Evolutionary conservation across 2,329 filamentous ascomycete species (phyloP).

Genomic region (Coleophoma eucalyptorum): DNA sequence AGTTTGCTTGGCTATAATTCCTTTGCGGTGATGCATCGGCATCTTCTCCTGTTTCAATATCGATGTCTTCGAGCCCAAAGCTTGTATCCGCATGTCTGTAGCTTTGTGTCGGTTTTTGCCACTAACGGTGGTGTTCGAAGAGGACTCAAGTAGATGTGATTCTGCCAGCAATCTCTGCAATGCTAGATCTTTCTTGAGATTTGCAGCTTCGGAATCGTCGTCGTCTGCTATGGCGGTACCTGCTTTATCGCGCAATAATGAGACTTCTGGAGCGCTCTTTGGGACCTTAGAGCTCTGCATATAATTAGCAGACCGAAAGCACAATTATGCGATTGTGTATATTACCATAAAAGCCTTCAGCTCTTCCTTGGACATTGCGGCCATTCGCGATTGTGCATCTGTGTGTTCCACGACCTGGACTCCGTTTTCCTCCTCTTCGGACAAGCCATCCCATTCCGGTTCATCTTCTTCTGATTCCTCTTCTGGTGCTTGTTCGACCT

Average conservation of each 20-base stretch:
- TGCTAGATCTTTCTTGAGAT: constrained; percentile 88
- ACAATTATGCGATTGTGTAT: no score
- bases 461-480: constrained; percentile 25
- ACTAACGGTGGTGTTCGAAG: constrained; percentile 39
- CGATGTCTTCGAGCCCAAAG: constrained; percentile 73
- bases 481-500: constrained; percentile 13
- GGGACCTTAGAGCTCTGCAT: constrained; percentile 25
- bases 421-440: constrained; percentile 40
- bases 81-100: constrained; percentile 77
- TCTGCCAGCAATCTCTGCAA: constrained; percentile 88
- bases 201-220: constrained; percentile 54
- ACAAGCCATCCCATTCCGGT: constrained; percentile 62
- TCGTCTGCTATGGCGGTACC: constrained; percentile 36
- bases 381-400: constrained; percentile 20
- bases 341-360: constrained; percentile 75
- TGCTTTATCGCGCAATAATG: constrained; percentile 21
- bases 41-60: constrained; percentile 79
- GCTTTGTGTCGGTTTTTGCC: constrained; percentile 79
- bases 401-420: constrained; percentile 41
- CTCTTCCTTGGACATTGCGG: constrained; percentile 60
- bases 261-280: constrained; percentile 12
- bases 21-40: constrained; percentile 82
- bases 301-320: background rate
- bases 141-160: constrained; percentile 76
- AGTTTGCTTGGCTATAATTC: constrained; percentile 68